These are phyloP conservation scores for Tubosaeta brunneosetosa DNA, from an alignment of 768 basidiomycete species.

Conservation along the genomic window DNA sequence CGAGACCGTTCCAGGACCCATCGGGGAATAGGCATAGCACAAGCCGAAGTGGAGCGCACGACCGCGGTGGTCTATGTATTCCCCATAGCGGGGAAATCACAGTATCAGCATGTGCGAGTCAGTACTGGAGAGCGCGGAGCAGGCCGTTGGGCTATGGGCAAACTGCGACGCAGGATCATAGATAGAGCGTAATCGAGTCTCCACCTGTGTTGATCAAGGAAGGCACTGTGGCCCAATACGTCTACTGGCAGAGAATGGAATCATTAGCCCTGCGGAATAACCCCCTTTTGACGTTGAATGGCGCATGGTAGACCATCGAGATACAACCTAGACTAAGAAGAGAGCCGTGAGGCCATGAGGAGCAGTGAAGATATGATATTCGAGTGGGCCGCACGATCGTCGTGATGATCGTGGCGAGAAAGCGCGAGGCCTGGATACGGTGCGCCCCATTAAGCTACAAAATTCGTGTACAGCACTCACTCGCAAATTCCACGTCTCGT, in stretches of 20 bases:
- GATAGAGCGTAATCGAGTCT: slow-evolving; percentile 17
- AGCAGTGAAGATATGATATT: slow-evolving; percentile 1
- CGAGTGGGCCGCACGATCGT: slow-evolving; percentile 7
- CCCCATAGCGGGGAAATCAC: slow-evolving; percentile 2
- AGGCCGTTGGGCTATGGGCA: slow-evolving; percentile 23
- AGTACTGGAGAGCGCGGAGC: slow-evolving; percentile 4
- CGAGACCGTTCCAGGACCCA: slow-evolving; percentile 3
- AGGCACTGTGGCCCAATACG: slow-evolving; percentile 22
- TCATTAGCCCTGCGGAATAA: slow-evolving; percentile 13
- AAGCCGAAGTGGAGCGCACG: neutral
- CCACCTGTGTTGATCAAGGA: slow-evolving; percentile 19
- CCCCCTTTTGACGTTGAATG: slow-evolving; percentile 5
- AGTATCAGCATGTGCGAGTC: slow-evolving; percentile 1
- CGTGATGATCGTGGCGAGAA: slow-evolving; percentile 19
- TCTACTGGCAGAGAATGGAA: slow-evolving; percentile 22
- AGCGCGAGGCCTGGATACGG: slow-evolving; percentile 16
- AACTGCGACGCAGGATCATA: slow-evolving; percentile 16
- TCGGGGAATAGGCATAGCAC: slow-evolving; percentile 13
- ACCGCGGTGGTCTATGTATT: neutral
- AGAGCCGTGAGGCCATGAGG: neutral
- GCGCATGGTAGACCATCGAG: slow-evolving; percentile 14
- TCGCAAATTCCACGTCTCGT: slow-evolving; percentile 4
- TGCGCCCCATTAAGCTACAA: slow-evolving; percentile 16
- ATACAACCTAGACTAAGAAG: too few relatives aligned
- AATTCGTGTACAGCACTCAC: slow-evolving; percentile 11